Base-by-base conservation (phyloP, 1,139 yeast genomes). In the Pichiaceae sp. region DNA sequence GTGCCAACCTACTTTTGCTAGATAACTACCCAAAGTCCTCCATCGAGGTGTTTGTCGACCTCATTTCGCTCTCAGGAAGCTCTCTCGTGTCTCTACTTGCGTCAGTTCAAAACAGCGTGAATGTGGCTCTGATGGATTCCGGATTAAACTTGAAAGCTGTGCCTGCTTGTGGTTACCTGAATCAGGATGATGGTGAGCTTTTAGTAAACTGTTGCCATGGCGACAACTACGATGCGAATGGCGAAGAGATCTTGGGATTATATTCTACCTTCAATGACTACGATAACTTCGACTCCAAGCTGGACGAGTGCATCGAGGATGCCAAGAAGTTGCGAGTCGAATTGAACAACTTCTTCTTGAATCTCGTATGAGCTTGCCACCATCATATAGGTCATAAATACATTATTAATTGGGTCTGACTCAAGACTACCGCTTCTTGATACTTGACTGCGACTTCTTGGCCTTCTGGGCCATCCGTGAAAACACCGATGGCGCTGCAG, bases 1-100 rank as follows among this genome's bases (percentile, higher is more conserved):
- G 35, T 33, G 17, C 38, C 7, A 78, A 85, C 9, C 62, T 80
- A 2, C 70, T 91, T 3, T 59, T 83, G 31, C 64, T 86, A 34
- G 75, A 75, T 15, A 75, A 78, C 42, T 89, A 89, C 55, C 96
- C 97, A 4, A 91, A 91, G 57, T 83, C 95, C 8, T 77, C 89
- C 18, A 84, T 91, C 38, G 93, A 81, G 52, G 68, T 91, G 18
- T 81, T 79, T 48, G 66, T 89, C n/a, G 75, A 82, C 31, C 64
- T 86, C 3, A 63, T 86, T 16, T 66, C 81, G 8, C 57, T 67
- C 15, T 33, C 45, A 7, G 45, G 62, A 11, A 60, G 64, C 26
- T 50, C 63, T 20, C 57, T 60, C 39, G 48, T 61, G 5, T 53
- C 62, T 11, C 51, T 71, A 32, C 57, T 69, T 33, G 64, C 70